Evolutionary conservation across 225 moss, liverwort and hornwort species (phyloP).

Genomic region (Thuidium tamariscinum): DNA sequence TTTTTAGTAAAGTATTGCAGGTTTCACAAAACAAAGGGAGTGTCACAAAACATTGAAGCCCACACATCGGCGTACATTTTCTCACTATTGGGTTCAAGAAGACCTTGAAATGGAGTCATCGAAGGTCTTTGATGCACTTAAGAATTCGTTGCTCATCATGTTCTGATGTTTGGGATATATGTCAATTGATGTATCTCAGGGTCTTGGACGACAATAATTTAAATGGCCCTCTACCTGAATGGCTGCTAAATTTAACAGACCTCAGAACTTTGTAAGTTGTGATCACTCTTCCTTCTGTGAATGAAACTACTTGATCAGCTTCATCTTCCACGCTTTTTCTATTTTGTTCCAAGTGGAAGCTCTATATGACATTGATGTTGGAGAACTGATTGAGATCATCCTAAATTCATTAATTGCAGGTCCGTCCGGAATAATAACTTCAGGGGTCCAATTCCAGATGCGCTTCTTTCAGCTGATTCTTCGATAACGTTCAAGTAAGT

Average conservation of each 20-base stretch:
- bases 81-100: background rate
- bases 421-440: slow-evolving; percentile 8
- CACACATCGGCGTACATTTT: background rate
- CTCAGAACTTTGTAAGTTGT: background rate
- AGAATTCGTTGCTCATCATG: background rate
- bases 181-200: background rate
- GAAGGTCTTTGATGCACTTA: no score
- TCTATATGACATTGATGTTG: no score
- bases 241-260: background rate
- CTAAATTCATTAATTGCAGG: background rate
- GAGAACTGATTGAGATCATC: background rate
- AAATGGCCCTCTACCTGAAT: background rate
- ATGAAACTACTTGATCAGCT: background rate
- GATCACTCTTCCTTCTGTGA: background rate
- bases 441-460: slow-evolving; percentile 2
- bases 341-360: background rate
- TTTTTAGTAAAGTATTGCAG: background rate
- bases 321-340: no score
- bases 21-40: background rate
- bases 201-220: background rate
- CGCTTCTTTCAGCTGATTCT: background rate
- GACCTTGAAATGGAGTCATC: background rate
- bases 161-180: background rate
- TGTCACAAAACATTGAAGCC: background rate
- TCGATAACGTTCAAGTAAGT: background rate